A percentile compares a stretch with the other conserved stretches of the same genome.
phyloP scores from a whole-genome alignment of 2,329 filamentous ascomycete genomes.

The Fusarium sarcochroum region DNA sequence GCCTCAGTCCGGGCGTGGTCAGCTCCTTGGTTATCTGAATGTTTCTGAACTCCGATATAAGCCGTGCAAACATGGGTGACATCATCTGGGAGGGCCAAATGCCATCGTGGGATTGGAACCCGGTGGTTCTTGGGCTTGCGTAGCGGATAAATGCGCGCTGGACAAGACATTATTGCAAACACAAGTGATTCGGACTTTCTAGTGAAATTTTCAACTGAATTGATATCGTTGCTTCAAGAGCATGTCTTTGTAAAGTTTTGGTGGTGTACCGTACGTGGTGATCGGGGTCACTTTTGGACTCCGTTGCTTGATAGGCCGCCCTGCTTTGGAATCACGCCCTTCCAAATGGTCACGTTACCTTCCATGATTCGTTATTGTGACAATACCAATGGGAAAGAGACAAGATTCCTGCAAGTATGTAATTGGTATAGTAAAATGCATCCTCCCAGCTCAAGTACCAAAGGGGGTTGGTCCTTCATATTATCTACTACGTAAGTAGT shows the following conservation, averaged over 20 bases:
- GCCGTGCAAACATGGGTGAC: conserved; percentile 42
- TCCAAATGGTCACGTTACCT: not conserved
- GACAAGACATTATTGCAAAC: conserved; percentile 23
- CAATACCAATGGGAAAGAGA: too few species aligned
- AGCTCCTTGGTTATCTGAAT: not conserved
- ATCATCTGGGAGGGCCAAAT: conserved; percentile 38
- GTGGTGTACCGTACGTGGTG: not conserved
- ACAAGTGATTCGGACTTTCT: not conserved
- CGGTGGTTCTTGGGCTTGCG: conserved; percentile 48
- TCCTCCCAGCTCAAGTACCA: too few species aligned
- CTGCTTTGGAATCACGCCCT: conserved; percentile 12
- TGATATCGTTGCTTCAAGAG: not conserved
- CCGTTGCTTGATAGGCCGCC: conserved; percentile 13
- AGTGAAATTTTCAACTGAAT: not conserved
- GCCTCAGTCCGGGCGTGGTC: not conserved
- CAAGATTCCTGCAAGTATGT: too few species aligned
- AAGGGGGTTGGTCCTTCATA: too few species aligned
- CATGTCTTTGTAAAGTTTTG: not conserved
- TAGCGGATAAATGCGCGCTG: conserved; percentile 48
- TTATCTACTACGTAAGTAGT: too few species aligned
- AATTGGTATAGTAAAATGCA: too few species aligned
- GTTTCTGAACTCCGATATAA: conserved; percentile 50
- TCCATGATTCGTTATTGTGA: not conserved
- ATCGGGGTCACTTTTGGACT: conserved; percentile 3
- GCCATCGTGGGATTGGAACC: conserved; percentile 51